Evolutionary conservation across 1,284 basidiomycete genomes (phyloP), one percentile per base, ranked within the genome.

Genomic region (Uromyces viciae-fabae): DNA sequence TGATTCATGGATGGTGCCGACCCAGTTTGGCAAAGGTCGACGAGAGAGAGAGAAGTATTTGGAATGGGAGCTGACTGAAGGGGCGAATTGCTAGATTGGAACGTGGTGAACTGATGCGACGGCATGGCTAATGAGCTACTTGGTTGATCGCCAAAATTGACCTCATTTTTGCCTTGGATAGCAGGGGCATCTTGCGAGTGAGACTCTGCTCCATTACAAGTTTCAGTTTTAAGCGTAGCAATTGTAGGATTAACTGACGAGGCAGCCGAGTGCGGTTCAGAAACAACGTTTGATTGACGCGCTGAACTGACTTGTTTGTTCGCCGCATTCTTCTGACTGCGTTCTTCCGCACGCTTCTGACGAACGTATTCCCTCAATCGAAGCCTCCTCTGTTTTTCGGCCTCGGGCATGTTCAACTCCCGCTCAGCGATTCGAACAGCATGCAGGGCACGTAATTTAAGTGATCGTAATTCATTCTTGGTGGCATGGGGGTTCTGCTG

Each of bases 401-500:
- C 75, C 17, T 78, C 75, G 25, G 75, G 31, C 75, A 78, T 78
- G 60, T 68, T 68, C 19, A 68, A 66, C 28, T 78, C 75, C 11
- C 75, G 75, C 52, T 78, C 75, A 31, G 75, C 75, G 28, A 78
- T 78, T 3, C 75, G 62, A 58, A 38, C 43, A 22, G 75, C 75
- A 78, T 78, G 75, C 22, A 78, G 58, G n/a, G 75, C 75, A 9
- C 75, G 75, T 38, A 78, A 38, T 31, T 78, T 78, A 31, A 78
- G 66, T 17, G 75, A 78, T 1, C 75, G 62, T 25, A 78, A 58
- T 58, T 78, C 33, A 25, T 78, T 78, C 38, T 58, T 78, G 33
- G 75, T 36, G n/a, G 75, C 75, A 49, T 78, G 62, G 15, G 75
- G 75, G 64, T 78, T 78, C 58, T 78, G 64, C 36, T 78, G 75